Base-by-base conservation (phyloP, 2,329 filamentous ascomycete genomes). In the Sporothrix globosa region DNA sequence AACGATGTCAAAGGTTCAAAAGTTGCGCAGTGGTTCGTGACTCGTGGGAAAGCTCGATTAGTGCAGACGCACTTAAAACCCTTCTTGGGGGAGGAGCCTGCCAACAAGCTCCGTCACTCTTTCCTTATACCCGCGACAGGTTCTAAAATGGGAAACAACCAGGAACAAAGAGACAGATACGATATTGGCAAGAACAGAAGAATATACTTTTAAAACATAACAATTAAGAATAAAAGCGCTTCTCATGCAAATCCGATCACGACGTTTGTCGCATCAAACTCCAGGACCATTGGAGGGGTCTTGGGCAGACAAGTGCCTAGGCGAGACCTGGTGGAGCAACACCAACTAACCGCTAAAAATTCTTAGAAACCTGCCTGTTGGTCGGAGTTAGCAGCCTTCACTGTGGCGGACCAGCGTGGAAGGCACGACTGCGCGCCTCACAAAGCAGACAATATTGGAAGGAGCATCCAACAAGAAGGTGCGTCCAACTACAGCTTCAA, bases 381-480 rank as follows among this genome's bases (percentile, higher is more conserved):
- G 30, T 67, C 30, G 48, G 48, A 19, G 27, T 63, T 63, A 63
- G 58, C 39, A 27, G 58, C 39, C 34, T 17, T 46, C 39, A 34
- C 39, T 27, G 13, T 21, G 58, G 39, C 46, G 48, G 48, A 24
- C 63, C 63, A 67, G 17, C 27, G 44, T 17, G 63, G 48, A 67
- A 67, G 30, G 63, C 63, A 53, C 48, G 63, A n/a, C 30, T 24
- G 63, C 4, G 44, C 44, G 41, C 24, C 41, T 30, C 48, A 24
- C 48, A 53, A 11, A 44, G 41, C 17, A 17, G 48, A 34, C n/a
- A 39, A 41, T 21, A 39, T 21, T 21, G 21, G 58, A 24, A 61
- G 41, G 19, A 9, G n/a, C 39, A 27, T 46, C 14, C 2, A 54
- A 46, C 34, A 34, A 34, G 58, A 21, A 61, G 39, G 19, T 24